A percentile compares a stretch with the other conserved stretches of the same genome.
phyloP scores from a whole-genome alignment of 768 basidiomycete genomes.

The Leccinum variicolor region DNA sequence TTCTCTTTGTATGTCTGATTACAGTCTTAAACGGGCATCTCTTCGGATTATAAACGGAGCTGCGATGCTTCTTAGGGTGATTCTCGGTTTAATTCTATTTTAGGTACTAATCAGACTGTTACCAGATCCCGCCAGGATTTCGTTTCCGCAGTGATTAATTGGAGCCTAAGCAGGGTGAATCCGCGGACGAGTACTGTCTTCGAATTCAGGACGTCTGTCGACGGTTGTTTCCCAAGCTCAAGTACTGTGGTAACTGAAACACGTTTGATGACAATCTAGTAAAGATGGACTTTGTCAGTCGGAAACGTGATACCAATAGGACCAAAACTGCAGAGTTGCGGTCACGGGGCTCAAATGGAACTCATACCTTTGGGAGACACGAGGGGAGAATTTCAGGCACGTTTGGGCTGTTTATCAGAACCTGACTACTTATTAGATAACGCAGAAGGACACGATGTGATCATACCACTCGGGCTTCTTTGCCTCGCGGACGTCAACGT shows the following conservation, averaged over 20 bases:
- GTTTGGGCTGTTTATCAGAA: slow-evolving; percentile 18
- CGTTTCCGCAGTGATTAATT: no score
- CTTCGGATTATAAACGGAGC: no score
- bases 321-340: not conserved
- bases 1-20: no score
- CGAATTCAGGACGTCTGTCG: not conserved
- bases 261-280: not conserved
- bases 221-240: not conserved
- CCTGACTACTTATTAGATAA: slow-evolving; percentile 9
- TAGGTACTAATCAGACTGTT: no score
- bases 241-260: not conserved
- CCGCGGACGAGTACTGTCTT: no score
- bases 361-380: slow-evolving; percentile 1
- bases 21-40: no score
- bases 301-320: slow-evolving; percentile 10
- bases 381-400: not conserved
- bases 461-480: slow-evolving; percentile 11
- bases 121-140: no score
- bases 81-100: no score
- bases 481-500: slow-evolving; percentile 12
- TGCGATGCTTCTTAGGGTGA: no score
- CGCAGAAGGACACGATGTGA: slow-evolving; percentile 9
- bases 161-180: no score
- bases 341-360: not conserved
- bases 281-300: not conserved